Base-by-base conservation (phyloP, 441 rosid species). In the Pelargonium fulgidum region DNA sequence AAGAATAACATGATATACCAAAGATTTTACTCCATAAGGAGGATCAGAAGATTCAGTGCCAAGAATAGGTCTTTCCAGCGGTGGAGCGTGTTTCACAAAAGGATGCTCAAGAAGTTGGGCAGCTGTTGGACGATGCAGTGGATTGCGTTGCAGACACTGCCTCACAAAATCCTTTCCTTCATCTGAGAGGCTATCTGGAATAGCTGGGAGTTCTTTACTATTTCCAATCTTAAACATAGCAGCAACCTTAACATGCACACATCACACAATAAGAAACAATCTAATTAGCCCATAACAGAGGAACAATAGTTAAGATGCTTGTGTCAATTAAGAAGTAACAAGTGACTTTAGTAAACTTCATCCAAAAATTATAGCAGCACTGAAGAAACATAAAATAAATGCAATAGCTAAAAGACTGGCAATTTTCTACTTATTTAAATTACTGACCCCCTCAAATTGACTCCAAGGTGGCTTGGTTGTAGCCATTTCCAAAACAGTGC, bases 171-270 rank as follows among this genome's bases (percentile, higher is more conserved):
- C 89, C 80, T 89, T 95, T 19, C 96, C 99, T 0, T 90, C 94
- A 10, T 86, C 92, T 19, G 99, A 92, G 70, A 95, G 87, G 81
- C 80, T 80, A 79, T 86, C 93, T 19, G 99, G 99, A 77, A 95
- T 87, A 42, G 84, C 85, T 36, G 99, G 99, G 74, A 90, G 98
- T 76, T 92, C 99, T 82, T 92, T 95, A 77, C 98, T 92, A 80
- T 90, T 92, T 73, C 99, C 98, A 67, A 95, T 92, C 86, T 95
- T 95, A 81, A 95, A 95, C 94, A 95, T 82, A 69, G 99, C 99
- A 68, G 89, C 86, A 68, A 83, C 80, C 89, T 85, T 42, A 24
- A 70, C 76, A 80, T 56, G 66, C 72, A 72, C 56, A 42, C 36
- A 70, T 71, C 68, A 71, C 59, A 62, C 44, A 64, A 22, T 24